Conservation (phyloP, 805 yeast species). For the Candida insectorum region DNA sequence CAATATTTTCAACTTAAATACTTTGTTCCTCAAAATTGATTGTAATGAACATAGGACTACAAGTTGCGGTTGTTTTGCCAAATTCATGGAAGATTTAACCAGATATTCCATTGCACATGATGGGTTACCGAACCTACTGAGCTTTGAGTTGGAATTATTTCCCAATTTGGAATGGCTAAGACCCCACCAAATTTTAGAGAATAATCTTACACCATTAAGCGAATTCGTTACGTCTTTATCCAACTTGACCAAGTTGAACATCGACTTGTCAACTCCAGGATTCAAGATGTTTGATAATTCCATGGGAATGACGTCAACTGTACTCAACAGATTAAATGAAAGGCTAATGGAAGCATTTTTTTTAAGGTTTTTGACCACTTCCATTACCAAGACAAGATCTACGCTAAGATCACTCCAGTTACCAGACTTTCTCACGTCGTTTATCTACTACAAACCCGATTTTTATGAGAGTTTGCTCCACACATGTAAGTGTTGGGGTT, state of each 20-base stretch:
- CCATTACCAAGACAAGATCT: slow-evolving; percentile 6
- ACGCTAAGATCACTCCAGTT: slow-evolving; percentile 24
- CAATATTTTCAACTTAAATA: slow-evolving; percentile 19
- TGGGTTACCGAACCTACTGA: slow-evolving; percentile 28
- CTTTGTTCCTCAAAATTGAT: slow-evolving; percentile 26
- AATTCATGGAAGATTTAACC: slow-evolving; percentile 25
- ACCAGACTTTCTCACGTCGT: slow-evolving; percentile 35
- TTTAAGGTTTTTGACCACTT: slow-evolving; percentile 18
- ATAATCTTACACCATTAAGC: slow-evolving; percentile 29
- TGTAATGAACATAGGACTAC: slow-evolving; percentile 23
- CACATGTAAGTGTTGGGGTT: slow-evolving; percentile 36
- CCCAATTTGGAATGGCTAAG: slow-evolving; percentile 34
- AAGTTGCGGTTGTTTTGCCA: slow-evolving; percentile 24
- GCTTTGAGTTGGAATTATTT: slow-evolving; percentile 27
- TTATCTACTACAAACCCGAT: slow-evolving; percentile 34
- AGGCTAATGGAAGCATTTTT: slow-evolving; percentile 36
- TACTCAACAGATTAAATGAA: slow-evolving; percentile 31
- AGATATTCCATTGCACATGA: slow-evolving; percentile 15
- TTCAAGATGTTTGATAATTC: slow-evolving; percentile 34
- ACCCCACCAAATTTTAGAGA: slow-evolving; percentile 30
- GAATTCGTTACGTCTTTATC: slow-evolving; percentile 22
- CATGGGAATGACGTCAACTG: slow-evolving; percentile 24
- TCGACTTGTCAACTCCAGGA: slow-evolving; percentile 33
- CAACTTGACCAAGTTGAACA: slow-evolving; percentile 20
- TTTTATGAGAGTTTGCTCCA: slow-evolving; percentile 31